Evolutionary conservation across 108 stramenopile genomes (phyloP), one percentile per base, ranked within the genome.

Genomic region (Stephanodiscus minutulus): DNA sequence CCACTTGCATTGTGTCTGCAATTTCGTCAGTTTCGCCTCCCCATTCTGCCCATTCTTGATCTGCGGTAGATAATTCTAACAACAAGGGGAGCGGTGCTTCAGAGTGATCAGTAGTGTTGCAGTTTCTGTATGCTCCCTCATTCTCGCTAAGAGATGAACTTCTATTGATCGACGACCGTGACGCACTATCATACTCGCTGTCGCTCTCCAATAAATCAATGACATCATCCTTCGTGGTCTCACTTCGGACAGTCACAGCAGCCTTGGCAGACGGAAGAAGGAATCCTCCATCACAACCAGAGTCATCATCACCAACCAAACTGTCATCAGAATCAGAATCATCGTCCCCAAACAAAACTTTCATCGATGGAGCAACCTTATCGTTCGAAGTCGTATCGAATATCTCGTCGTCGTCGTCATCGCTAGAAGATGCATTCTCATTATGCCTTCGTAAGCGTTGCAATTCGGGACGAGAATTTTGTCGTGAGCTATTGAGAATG

Each of bases 281-380:
- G 66, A 82, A 82, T 39, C 81, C 81, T 46, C 81, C 81, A 71
- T 72, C 76, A 46, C 46, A 55, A 17, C 47, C 47, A 27, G 6
- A 39, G 28, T 29, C 58, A 41, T 31, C 63, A 59, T 63, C 66
- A 24, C 17, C 66, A 15, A 36, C 73, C 52, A n/a, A 22, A 10
- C 47, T 33, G 7, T 63, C 67, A 44, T 50, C 73, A 48, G 68
- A 71, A 15, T 61, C 72, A 64, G 50, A 41, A 50, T 78, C 54
- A 37, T 80, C 78, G 56, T 81, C 79, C 35, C 68, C 74, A 68
- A 73, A 67, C 39, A 72, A 56, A 58, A 75, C 83, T 41, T 70
- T 74, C 70, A 70, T 72, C 43, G 70, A 71, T 22, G 43, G 61
- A 17, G 13, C 46, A 49, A 33, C 49, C 7, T 46, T 54, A 41